Base-by-base conservation (phyloP, 495 filamentous ascomycete genomes). In the Penicillium soppii region DNA sequence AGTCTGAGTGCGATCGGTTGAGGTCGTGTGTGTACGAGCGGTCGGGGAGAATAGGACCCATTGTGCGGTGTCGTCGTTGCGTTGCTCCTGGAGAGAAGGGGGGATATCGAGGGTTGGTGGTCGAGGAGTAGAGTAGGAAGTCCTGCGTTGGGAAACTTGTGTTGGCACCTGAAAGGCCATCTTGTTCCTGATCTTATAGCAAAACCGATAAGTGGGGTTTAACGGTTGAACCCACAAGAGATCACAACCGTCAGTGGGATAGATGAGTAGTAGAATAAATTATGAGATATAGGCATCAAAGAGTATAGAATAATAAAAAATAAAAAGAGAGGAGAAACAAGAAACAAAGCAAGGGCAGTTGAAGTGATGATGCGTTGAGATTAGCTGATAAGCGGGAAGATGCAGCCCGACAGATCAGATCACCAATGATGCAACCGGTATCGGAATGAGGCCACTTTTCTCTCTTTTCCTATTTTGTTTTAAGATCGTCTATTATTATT, bases 1-100 rank as follows among this genome's bases (percentile, higher is more conserved):
- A 7, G 91, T 95, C 32, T 75, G 77, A 33, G 88, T 89, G 50
- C 79, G 81, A 29, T 84, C 84, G 10, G 88, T 85, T 17, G 89
- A 91, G 47, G 82, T 85, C 9, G 87, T 81, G 59, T 86, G 84
- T 0, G 85, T 88, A 15, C 79, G 79, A 30, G 83, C 79, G 38
- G 81, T 82, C 20, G 91, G 91, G 9, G 90, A 90, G 72, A 98
- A 98, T 56, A 98, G 82, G 37, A 98, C 84, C 95, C 94, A 97
- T 83, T 96, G 92, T 63, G 91, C 85, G 4, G 89, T 82, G 43
- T 95, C 88, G 60, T 87, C 82, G 53, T 68, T 55, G 47, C 62
- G 52, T 56, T 63, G 71, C 19, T 77, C 69, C 4, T 60, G 40
- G 5, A 61, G 50, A 27, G 71, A 61, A 29, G 73, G 63, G 4